These are phyloP conservation scores for Paragyromitra xinjiangensis DNA, from an alignment of 495 filamentous ascomycete genomes.

Conservation along the genomic window DNA sequence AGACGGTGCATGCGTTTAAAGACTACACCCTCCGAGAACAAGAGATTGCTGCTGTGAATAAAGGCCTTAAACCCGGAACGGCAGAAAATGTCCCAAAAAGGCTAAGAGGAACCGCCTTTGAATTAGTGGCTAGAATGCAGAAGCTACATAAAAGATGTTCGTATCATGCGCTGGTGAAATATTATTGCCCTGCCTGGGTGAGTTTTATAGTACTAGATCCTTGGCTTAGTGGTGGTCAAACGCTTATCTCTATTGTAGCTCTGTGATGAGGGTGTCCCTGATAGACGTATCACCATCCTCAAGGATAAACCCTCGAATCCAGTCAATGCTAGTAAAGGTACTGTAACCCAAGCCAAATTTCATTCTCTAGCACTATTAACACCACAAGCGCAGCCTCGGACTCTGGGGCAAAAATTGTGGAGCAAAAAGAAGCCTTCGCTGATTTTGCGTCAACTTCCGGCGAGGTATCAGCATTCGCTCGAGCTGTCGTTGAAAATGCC, in stretches of 20 bases:
- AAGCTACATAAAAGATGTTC: conserved; percentile 75
- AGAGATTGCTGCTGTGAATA: conserved; percentile 68
- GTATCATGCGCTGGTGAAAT: conserved; percentile 75
- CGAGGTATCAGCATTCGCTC: conserved; percentile 86
- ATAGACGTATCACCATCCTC: conserved; percentile 38
- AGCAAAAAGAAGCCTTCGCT: conserved; percentile 62
- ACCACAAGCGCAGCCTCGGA: neutral
- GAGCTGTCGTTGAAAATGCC: conserved; percentile 75
- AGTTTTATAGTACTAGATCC: conserved; percentile 18
- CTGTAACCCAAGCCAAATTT: neutral
- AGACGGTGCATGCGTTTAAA: conserved; percentile 76
- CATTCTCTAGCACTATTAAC: neutral
- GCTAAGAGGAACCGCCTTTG: conserved; percentile 68
- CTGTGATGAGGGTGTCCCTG: conserved; percentile 47
- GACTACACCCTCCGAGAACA: conserved; percentile 84
- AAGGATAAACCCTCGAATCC: neutral
- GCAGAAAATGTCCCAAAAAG: conserved; percentile 71
- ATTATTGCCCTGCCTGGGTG: conserved; percentile 74
- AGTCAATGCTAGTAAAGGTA: neutral
- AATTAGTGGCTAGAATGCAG: conserved; percentile 74
- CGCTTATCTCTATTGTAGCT: conserved; percentile 43
- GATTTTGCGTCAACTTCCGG: conserved; percentile 75
- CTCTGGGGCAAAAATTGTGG: neutral
- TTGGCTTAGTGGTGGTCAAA: neutral
- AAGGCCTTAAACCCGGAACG: conserved; percentile 53